Evolutionary conservation across 805 yeast species (phyloP), one percentile per base, ranked within the genome.

Genomic region (Suhomyces emberorum): DNA sequence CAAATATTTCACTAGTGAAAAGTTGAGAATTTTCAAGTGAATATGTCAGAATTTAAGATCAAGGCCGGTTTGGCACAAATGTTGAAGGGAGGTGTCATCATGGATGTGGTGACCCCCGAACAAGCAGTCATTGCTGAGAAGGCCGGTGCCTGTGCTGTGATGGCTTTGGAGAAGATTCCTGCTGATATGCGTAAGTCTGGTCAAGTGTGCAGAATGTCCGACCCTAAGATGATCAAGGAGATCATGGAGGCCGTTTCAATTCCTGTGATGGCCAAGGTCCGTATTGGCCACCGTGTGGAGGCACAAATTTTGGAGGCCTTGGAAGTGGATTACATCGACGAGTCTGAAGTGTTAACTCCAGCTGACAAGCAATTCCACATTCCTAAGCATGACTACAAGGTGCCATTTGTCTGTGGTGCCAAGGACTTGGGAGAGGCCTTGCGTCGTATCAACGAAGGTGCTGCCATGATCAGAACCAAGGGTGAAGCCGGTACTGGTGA

Each of bases 401-500:
- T 82, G 35, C 91, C 93, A 19, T 85, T 83, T 59, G 93, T 84
- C 11, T 85, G 93, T 58, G 95, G 95, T 26, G 87, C 89, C 40
- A 81, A 79, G 56, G 76, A 84, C 61, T 71, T 84, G 39, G 93
- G 91, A 29, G 93, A 84, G 61, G 89, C 91, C 2, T 70, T 84
- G 47, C 76, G 93, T 59, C 74, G 95, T 55, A 71, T 85, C 52
- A 65, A 71, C 49, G 95, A 84, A 61, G 93, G 93, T 47, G 91
- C 93, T 24, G 89, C 91, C 21, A 83, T 84, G 91, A 75, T 84
- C 55, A 74, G 93, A 58, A 81, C 93, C 46, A 84, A 84, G 63
- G 95, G 95, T 48, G 95, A 84, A 59, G 93, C 95, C 23, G 95
- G 95, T 30, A 85, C 95, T 25, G 95, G 95, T 37, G 93, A 84